phyloP scores from a whole-genome alignment of 1,284 basidiomycete genomes.

The Puccinia brachypodii region DNA sequence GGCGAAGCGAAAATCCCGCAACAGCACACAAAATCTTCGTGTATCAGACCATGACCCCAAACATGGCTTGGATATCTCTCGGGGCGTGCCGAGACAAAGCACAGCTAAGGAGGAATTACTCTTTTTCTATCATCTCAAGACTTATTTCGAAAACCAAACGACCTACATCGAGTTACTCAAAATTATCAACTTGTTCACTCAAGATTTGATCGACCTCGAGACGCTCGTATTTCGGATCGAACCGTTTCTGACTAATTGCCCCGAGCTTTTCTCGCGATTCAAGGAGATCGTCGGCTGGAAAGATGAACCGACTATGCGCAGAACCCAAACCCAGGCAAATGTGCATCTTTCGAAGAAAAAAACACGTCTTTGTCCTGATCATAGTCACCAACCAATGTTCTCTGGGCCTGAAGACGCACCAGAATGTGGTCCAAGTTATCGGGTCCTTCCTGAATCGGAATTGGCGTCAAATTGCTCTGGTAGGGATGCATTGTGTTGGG shows the following conservation, averaged over 20 bases:
- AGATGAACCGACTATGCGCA: slow-evolving; percentile 65
- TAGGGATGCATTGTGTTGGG: slow-evolving; percentile 90
- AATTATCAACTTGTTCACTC: slow-evolving; percentile 89
- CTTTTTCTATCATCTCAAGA: slow-evolving; percentile 92
- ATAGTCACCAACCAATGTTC: slow-evolving; percentile 56
- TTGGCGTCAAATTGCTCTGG: slow-evolving; percentile 87
- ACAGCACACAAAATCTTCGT: not conserved
- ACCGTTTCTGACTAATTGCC: slow-evolving; percentile 73
- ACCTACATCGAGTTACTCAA: slow-evolving; percentile 96
- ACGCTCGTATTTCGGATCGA: slow-evolving; percentile 77
- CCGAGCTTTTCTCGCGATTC: slow-evolving; percentile 80
- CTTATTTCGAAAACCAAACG: slow-evolving; percentile 76
- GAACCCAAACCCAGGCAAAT: slow-evolving; percentile 60
- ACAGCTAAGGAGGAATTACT: slow-evolving; percentile 65
- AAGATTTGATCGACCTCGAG: slow-evolving; percentile 84
- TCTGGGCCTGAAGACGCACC: slow-evolving; percentile 8
- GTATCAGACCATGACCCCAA: not conserved
- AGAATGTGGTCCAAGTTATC: slow-evolving; percentile 78
- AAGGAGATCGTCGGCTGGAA: slow-evolving; percentile 79
- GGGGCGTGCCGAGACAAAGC: slow-evolving; percentile 7
- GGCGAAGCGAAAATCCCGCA: slow-evolving; percentile 15
- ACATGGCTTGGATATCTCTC: not conserved
- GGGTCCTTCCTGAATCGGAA: slow-evolving; percentile 82
- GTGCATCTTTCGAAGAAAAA: slow-evolving; percentile 60
- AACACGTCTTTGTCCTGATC: slow-evolving; percentile 55